These are phyloP conservation scores for Sophora flavescens DNA, from an alignment of 306 rosid genomes.

Conservation along the genomic window DNA sequence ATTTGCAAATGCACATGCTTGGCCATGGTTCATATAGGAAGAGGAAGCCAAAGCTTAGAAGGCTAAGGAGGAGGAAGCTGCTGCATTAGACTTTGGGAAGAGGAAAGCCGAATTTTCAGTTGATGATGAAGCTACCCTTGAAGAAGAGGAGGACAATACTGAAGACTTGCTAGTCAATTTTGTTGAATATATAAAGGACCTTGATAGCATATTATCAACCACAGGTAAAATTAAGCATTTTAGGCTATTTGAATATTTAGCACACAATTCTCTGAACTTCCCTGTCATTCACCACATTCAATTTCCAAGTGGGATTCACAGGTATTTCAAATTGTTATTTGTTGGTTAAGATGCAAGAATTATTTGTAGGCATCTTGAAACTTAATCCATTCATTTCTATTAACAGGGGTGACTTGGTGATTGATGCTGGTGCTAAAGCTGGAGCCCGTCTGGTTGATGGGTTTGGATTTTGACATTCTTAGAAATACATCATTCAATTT, in stretches of 20 bases:
- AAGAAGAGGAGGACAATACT: constrained; percentile 74
- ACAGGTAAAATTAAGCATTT: no score
- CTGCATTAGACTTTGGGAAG: constrained; percentile 93
- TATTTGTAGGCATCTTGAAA: constrained; percentile 28
- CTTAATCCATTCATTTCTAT: no score
- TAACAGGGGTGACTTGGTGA: constrained; percentile 90
- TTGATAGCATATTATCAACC: no score
- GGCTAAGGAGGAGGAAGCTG: constrained; percentile 95
- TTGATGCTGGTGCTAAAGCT: constrained; percentile 87
- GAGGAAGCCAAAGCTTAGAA: constrained; percentile 83
- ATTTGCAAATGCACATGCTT: constrained; percentile 34
- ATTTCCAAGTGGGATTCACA: constrained; percentile 84
- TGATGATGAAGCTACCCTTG: no score
- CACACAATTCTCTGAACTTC: constrained; percentile 73
- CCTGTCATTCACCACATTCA: constrained; percentile 94
- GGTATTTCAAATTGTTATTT: constrained; percentile 55
- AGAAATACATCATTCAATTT: constrained; percentile 81
- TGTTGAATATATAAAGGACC: no score
- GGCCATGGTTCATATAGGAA: constrained; percentile 46
- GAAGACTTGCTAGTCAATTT: constrained; percentile 80
- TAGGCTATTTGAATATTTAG: constrained; percentile 88
- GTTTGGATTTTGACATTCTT: constrained; percentile 69
- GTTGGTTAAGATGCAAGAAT: constrained; percentile 28
- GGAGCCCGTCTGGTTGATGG: constrained; percentile 98
- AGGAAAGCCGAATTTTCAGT: constrained; percentile 98